Conservation (phyloP, 768 basidiomycete genomes). For the Leccinum ochraceum region DNA sequence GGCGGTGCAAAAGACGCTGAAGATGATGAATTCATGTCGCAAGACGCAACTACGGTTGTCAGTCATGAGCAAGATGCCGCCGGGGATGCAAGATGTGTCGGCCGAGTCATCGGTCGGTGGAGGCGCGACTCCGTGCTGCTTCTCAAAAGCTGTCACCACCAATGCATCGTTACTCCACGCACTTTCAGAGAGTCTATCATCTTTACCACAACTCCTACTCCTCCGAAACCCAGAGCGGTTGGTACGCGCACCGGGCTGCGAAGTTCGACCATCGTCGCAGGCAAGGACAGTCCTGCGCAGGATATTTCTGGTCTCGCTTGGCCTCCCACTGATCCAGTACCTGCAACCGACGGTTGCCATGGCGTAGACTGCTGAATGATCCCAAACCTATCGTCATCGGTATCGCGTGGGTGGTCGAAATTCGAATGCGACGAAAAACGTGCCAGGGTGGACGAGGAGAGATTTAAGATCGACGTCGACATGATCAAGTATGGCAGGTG, state of each 20-base stretch:
- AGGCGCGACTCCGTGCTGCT: no score
- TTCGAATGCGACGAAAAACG: no score
- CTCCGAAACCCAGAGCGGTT: constrained; percentile 34
- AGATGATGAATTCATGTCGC: constrained; percentile 11
- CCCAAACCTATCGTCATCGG: no score
- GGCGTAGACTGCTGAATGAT: no score
- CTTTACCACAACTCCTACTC: constrained; percentile 44
- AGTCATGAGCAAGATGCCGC: constrained; percentile 1
- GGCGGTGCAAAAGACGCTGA: neutral
- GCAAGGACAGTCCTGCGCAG: constrained; percentile 28
- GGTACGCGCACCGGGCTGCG: constrained; percentile 53
- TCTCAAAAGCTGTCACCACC: neutral
- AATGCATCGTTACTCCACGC: constrained; percentile 38
- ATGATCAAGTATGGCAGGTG: no score
- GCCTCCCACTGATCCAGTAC: no score
- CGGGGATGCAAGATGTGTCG: constrained; percentile 3
- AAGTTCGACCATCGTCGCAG: constrained; percentile 36
- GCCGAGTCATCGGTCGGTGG: constrained; percentile 1
- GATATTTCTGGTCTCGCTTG: constrained; percentile 28
- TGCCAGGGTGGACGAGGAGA: no score
- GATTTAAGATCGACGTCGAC: no score
- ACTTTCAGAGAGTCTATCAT: constrained; percentile 62
- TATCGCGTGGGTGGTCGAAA: no score
- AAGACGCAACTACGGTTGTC: neutral
- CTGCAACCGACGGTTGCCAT: no score